These are phyloP conservation scores for Xylaria sp. DNA, from an alignment of 2,329 filamentous ascomycete genomes.

Conservation along the genomic window DNA sequence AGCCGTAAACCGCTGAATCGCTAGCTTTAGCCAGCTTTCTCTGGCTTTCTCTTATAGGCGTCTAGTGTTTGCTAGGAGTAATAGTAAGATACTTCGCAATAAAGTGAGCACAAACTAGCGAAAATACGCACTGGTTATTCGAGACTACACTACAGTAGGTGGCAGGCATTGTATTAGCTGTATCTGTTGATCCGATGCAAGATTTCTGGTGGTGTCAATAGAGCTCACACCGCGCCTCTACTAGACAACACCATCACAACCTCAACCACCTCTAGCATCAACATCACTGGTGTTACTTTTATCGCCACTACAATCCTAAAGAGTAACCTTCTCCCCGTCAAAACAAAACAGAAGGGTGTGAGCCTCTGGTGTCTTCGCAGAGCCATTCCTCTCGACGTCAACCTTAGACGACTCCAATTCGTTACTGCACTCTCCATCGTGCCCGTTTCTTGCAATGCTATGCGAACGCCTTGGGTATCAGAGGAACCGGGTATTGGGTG, in stretches of 20 bases:
- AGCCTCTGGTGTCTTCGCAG: constrained; percentile 6
- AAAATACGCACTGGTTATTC: background rate
- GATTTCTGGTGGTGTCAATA: constrained; percentile 8
- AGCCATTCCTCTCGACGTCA: constrained; percentile 4
- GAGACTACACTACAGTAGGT: background rate
- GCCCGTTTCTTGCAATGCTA: constrained; percentile 21
- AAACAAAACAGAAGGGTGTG: background rate
- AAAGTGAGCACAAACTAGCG: background rate
- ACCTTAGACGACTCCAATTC: constrained; percentile 18
- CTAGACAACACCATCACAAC: constrained; percentile 8
- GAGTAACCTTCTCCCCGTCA: background rate
- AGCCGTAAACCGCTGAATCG: constrained; percentile 21
- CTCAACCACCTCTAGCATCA: constrained; percentile 7
- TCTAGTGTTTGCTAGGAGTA: too few relatives aligned
- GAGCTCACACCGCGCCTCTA: constrained; percentile 11
- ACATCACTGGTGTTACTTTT: constrained; percentile 20
- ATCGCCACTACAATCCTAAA: constrained; percentile 7
- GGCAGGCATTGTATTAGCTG: background rate
- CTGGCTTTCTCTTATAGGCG: too few relatives aligned
- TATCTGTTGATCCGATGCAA: constrained; percentile 4
- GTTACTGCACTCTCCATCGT: constrained; percentile 23
- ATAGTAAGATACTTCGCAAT: background rate
- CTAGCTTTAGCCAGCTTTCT: constrained; percentile 1
- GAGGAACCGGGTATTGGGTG: constrained; percentile 26
- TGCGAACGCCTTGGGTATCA: constrained; percentile 40